Evolutionary conservation across 805 yeast genomes (phyloP).

Genomic region (Sugiyamaella boreocaroliniensis): DNA sequence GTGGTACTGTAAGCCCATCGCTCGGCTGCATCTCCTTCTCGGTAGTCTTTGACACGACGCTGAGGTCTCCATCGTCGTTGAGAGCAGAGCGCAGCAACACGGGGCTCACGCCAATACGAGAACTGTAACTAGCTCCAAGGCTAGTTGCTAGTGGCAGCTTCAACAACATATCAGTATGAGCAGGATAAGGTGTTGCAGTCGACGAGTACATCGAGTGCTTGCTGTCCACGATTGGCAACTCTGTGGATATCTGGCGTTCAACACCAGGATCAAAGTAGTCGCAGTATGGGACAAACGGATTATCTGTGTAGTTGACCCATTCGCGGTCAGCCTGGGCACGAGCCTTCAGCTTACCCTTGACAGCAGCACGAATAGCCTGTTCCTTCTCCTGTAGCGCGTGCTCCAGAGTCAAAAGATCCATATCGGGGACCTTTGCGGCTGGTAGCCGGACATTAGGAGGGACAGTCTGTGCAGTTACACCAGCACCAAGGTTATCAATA

Average conservation of each 20-base stretch:
- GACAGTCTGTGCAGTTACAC: constrained; percentile 10
- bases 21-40: constrained; percentile 17
- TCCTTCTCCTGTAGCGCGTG: constrained; percentile 68
- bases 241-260: constrained; percentile 17
- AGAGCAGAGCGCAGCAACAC: constrained; percentile 16
- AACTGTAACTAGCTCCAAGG: constrained; percentile 24
- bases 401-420: constrained; percentile 79
- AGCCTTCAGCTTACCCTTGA: constrained; percentile 72
- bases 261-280: constrained; percentile 51
- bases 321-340: constrained; percentile 54
- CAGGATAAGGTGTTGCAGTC: constrained; percentile 42
- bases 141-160: constrained; percentile 25
- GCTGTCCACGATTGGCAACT: constrained; percentile 42
- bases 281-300: constrained; percentile 74
- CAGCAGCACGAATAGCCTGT: constrained; percentile 72
- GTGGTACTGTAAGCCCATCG: constrained; percentile 21
- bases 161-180: constrained; percentile 37
- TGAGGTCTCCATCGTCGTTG: constrained; percentile 16
- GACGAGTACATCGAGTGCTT: constrained; percentile 75
- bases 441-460: constrained; percentile 81
- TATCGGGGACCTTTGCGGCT: constrained; percentile 86
- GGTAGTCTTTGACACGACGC: constrained; percentile 9
- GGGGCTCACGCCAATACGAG: constrained; percentile 23
- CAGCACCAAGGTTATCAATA: not conserved
- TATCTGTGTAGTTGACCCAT: constrained; percentile 81